Evolutionary conservation across 768 basidiomycete genomes (phyloP), one percentile per base, ranked within the genome.

Genomic region (Mycena crocata): DNA sequence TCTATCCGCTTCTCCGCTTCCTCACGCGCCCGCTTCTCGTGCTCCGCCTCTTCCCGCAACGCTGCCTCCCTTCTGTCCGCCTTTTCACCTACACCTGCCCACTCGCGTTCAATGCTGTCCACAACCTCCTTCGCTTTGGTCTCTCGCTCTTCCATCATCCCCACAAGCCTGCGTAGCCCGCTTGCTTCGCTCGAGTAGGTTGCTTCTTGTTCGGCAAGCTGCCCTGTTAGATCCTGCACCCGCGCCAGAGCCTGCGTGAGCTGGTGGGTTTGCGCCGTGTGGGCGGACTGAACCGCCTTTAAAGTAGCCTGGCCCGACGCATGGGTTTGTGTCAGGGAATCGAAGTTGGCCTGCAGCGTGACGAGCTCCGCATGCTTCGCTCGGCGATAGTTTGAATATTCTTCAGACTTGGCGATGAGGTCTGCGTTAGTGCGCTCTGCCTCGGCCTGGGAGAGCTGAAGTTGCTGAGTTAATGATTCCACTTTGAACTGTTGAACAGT

Each of bases 141-240:
- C 75, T 96, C 95, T 39, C 96, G 86, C 62, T 91, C 91, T 76
- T 98, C 95, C 84, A 98, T 90, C 83, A 96, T 87, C 9, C 86
- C 81, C 14, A 96, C 90, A 21, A 98, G 83, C 32, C 95, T 85
- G 63, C 88, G 87, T 70, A 96, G 79, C 15, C 89, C 87, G 42
- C 85, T 88, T 2, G 90, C 89, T 75, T 98, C 96, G 62, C 85
- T 87, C 0, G 91, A 85, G 75, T 94, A 96, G 2, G 89, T 89
- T 1, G 91, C 89, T 71, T 97, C 95, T 71, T 94, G 92, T 71
- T 94, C 93, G 3, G 93, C 95, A 15, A 96, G 82, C 67, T 91
- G 90, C 7, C 90, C 89, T 37, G 88, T 89, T 40, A 96, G 83
- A 61, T 89, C 89, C 70, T 93, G 90, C 21, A 93, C 86, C 60